Evolutionary conservation across 2,329 filamentous ascomycete genomes (phyloP).

Genomic region (Allantophomopsis lycopodina): DNA sequence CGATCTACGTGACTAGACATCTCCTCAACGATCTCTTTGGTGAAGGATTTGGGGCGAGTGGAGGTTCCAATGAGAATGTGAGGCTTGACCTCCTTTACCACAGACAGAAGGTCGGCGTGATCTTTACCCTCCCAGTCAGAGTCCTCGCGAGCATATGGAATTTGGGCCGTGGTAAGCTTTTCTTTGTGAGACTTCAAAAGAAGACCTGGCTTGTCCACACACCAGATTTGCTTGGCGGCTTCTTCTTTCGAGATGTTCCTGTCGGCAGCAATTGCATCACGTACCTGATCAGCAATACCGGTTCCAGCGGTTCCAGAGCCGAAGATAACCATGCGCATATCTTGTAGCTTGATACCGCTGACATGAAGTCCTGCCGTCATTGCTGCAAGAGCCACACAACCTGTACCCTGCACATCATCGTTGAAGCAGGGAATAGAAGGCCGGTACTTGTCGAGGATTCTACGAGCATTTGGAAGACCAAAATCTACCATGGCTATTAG

Average conservation of each 20-base stretch:
- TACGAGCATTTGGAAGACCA: conserved; percentile 28
- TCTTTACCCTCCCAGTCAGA: conserved; percentile 47
- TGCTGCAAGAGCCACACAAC: conserved; percentile 73
- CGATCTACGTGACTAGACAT: conserved; percentile 63
- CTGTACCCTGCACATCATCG: conserved; percentile 82
- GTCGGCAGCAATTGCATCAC: conserved; percentile 63
- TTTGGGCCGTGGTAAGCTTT: conserved; percentile 52
- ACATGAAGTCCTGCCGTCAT: conserved; percentile 66
- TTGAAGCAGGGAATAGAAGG: conserved; percentile 74
- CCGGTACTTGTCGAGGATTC: conserved; percentile 64
- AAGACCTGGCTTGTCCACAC: conserved; percentile 71
- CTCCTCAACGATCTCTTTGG: conserved; percentile 53
- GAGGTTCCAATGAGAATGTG: conserved; percentile 78
- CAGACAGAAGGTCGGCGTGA: conserved; percentile 43
- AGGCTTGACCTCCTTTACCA: conserved; percentile 60
- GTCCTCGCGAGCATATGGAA: conserved; percentile 49
- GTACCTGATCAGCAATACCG: conserved; percentile 75
- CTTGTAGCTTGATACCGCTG: conserved; percentile 47
- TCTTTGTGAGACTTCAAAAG: conserved; percentile 49
- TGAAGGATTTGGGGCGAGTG: conserved; percentile 65
- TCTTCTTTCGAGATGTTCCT: conserved; percentile 54
- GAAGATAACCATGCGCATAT: conserved; percentile 62
- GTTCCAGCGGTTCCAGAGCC: conserved; percentile 72
- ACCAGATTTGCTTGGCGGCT: conserved; percentile 69
- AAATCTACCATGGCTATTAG: not conserved